These are phyloP conservation scores for Beta corolliflora DNA, from an alignment of 179 eudicot species.

Conservation along the genomic window DNA sequence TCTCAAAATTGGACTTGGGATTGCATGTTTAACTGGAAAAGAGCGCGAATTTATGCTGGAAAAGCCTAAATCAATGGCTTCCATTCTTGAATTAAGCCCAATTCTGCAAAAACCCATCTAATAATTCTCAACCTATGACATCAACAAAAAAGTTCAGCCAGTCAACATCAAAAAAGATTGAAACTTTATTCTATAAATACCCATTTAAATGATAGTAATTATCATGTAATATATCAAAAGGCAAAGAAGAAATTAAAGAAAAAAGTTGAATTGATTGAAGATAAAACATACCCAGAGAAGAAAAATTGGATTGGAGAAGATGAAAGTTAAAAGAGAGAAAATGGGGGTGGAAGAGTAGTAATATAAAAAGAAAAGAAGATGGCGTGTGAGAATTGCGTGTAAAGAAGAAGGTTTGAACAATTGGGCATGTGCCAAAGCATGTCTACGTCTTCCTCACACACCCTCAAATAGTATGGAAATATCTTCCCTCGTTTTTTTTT, in stretches of 20 bases:
- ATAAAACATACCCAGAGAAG: constrained; percentile 27
- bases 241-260: background rate
- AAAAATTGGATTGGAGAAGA: constrained; percentile 14
- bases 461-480: background rate
- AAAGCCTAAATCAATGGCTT: constrained; percentile 36
- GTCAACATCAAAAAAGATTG: background rate
- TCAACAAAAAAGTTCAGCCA: constrained; percentile 1
- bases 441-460: constrained; percentile 26
- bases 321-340: background rate
- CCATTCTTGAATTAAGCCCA: constrained; percentile 28
- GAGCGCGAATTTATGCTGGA: constrained; percentile 25
- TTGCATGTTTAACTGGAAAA: constrained; percentile 25
- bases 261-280: background rate
- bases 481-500: background rate
- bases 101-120: constrained; percentile 39
- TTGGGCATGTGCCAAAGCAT: constrained; percentile 33
- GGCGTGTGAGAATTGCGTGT: constrained; percentile 41
- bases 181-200: constrained; percentile 14
- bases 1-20: constrained; percentile 10
- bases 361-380: constrained; percentile 9
- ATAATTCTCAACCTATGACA: constrained; percentile 28
- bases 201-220: background rate
- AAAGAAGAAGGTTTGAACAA: constrained; percentile 21
- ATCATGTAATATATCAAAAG: background rate
- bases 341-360: background rate